These are phyloP conservation scores for Cladorrhinum sp. DNA, from an alignment of 2,329 filamentous ascomycete species.

Conservation along the genomic window DNA sequence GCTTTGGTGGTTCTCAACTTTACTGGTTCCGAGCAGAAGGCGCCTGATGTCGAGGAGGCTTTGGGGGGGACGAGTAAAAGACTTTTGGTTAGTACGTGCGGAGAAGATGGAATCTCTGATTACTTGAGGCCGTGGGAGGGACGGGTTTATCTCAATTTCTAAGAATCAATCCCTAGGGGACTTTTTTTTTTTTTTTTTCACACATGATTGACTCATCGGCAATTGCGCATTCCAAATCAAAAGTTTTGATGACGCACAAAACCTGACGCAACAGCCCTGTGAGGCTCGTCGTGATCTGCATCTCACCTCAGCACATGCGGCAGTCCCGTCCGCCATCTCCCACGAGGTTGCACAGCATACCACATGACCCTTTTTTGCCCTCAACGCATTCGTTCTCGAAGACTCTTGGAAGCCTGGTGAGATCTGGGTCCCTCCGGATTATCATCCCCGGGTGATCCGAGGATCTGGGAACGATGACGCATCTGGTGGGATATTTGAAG, in stretches of 20 bases:
- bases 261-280: not conserved
- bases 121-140: conserved; percentile 36
- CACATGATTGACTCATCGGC: not conserved
- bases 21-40: conserved; percentile 36
- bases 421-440: not conserved
- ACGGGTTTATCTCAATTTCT: conserved; percentile 31
- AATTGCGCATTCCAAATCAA: not conserved
- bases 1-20: conserved; percentile 44
- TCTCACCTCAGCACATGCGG: not conserved
- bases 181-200: too few species aligned
- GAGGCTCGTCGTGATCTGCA: not conserved
- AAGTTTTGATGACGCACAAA: not conserved
- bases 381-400: not conserved
- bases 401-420: not conserved
- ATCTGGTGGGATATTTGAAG: too few species aligned
- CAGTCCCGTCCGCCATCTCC: too few species aligned
- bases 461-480: not conserved
- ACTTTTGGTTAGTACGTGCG: conserved; percentile 6
- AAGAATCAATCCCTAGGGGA: not conserved
- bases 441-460: not conserved
- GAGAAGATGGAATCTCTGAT: conserved; percentile 2
- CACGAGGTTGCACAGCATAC: not conserved
- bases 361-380: not conserved
- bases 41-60: conserved; percentile 26
- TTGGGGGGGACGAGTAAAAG: conserved; percentile 29